phyloP scores from a whole-genome alignment of 768 basidiomycete species.

The Phanerochaete sordida region DNA sequence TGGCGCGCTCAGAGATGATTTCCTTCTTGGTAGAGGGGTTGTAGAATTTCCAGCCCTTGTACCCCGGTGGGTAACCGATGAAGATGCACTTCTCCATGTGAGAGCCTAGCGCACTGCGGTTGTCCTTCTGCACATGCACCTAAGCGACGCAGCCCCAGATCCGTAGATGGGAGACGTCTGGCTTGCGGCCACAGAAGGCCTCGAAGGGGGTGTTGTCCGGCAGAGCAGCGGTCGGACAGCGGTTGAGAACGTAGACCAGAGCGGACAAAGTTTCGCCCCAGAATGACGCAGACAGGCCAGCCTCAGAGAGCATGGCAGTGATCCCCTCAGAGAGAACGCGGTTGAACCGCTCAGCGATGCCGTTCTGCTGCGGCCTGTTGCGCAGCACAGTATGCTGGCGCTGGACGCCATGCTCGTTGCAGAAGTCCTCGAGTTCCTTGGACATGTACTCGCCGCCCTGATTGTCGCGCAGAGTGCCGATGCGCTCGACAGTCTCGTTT shows the following conservation, averaged over 20 bases:
- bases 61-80: constrained; percentile 16
- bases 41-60: background rate
- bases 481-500: constrained; percentile 16
- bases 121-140: constrained; percentile 20
- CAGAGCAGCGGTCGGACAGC: constrained; percentile 18
- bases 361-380: constrained; percentile 37
- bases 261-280: constrained; percentile 16
- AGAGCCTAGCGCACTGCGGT: constrained; percentile 3
- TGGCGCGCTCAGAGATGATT: background rate
- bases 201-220: constrained; percentile 25
- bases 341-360: constrained; percentile 38
- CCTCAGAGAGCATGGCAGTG: constrained; percentile 28
- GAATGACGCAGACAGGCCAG: constrained; percentile 1
- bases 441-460: constrained; percentile 25
- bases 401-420: constrained; percentile 16
- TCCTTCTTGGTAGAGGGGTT: background rate
- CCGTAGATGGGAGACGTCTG: constrained; percentile 13
- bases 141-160: constrained; percentile 24
- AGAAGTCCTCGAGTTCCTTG: constrained; percentile 13
- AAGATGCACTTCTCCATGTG: constrained; percentile 17
- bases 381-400: constrained; percentile 19
- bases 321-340: constrained; percentile 31
- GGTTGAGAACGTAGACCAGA: constrained; percentile 22
- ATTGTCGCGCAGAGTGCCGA: constrained; percentile 21
- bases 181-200: constrained; percentile 9